A percentile compares a stretch with the other conserved stretches of the same genome.
Conservation (phyloP, 2,329 filamentous ascomycete species). For the Diaporthe humulicola region DNA sequence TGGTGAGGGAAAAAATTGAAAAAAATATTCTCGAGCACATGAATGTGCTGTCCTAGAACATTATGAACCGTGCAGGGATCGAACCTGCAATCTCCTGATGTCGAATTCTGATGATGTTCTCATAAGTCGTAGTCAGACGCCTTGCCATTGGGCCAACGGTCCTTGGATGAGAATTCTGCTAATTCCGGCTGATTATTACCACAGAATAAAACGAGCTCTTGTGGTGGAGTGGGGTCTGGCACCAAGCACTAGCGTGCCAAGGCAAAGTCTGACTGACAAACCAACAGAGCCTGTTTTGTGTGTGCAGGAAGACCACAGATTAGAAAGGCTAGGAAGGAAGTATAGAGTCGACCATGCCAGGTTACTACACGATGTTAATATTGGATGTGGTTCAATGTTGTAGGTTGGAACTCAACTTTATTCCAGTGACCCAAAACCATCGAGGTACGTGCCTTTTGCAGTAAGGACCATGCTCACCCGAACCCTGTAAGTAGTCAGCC, state of each 20-base stretch:
- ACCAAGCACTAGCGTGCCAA: not conserved
- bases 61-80: conserved; percentile 39
- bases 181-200: not conserved
- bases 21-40: conserved; percentile 17
- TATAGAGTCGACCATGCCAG: not conserved
- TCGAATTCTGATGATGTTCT: not conserved
- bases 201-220: not conserved
- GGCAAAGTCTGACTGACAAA: not conserved
- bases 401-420: not conserved
- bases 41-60: not conserved
- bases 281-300: not conserved
- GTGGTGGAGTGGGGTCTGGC: not conserved
- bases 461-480: not conserved
- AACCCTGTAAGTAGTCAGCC: not conserved
- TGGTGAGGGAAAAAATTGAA: not conserved
- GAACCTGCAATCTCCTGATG: conserved; percentile 41
- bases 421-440: no score
- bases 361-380: not conserved
- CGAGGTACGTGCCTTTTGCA: not conserved
- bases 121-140: conserved; percentile 57
- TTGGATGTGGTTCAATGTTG: not conserved
- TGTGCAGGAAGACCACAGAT: not conserved
- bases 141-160: conserved; percentile 55
- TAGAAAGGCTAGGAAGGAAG: not conserved
- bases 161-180: not conserved